Evolutionary conservation across 768 basidiomycete genomes (phyloP), one percentile per base, ranked within the genome.

Genomic region (Rubroboletus pulcherrimus): DNA sequence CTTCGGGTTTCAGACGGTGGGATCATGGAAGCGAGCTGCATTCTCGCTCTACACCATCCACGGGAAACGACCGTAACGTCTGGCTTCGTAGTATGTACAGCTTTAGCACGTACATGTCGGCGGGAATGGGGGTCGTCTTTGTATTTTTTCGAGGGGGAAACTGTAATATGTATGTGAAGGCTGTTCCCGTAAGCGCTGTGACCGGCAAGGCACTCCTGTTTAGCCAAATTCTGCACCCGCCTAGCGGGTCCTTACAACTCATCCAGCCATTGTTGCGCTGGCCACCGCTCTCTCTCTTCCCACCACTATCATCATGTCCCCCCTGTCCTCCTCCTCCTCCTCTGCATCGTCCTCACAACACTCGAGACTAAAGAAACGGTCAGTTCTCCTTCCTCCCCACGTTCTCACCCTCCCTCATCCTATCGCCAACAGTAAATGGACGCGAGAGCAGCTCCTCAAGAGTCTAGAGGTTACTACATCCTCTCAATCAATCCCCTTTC

Each of bases 251-350:
- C 58, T 57, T 59, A 56, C 66, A 67, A 69, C 60, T 69, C 67
- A 52, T 67, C 64, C 70, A 66, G 72, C 72, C 76, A 74, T 75
- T 75, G 73, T 75, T 71, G 69, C 71, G 67, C 73, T 70, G 71
- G 63, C 67, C 71, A 73, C 71, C 59, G 69, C 71, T 69, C 67
- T 65, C 66, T 62, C 71, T 69, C 69, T 68, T 69, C 66, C 68
- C 70, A 71, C 74, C 66, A 75, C 68, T 66, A 64, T 62, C 75
- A 60, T 34, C 64, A 75, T 77, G 71, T 65, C 64, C 15, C 44
- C 64, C 63, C 51, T 66, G 41, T 47, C 69, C 17, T 57, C 68
- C 35, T 60, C 74, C 40, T 63, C 74, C 31, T 43, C 70, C 44
- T 54, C 69, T 44, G 26, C 64, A 15, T 47, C 69, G 10, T 56